Conservation (phyloP, 306 rosid species). For the Hylodesmum podocarpum region DNA sequence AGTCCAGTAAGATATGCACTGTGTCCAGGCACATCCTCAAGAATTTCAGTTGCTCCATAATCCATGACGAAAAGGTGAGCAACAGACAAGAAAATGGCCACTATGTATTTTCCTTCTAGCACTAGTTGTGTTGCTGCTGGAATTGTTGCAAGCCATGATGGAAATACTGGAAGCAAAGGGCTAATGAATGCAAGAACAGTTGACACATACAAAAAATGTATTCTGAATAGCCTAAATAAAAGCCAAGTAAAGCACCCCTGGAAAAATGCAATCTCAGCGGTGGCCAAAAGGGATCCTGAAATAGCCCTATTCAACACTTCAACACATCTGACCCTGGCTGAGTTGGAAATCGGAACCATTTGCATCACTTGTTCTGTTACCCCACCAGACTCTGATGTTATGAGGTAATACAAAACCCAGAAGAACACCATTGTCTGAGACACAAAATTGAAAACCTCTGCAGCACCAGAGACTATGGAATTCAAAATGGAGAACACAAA, state of each 20-base stretch:
- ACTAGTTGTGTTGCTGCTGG: conserved; percentile 71
- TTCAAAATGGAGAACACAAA: conserved; percentile 47
- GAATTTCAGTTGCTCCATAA: conserved; percentile 65
- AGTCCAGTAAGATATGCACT: conserved; percentile 79
- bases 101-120: conserved; percentile 70
- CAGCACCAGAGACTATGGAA: conserved; percentile 77
- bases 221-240: conserved; percentile 57
- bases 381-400: conserved; percentile 82
- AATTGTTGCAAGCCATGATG: conserved; percentile 68
- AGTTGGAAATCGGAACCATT: conserved; percentile 68
- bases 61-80: conserved; percentile 73
- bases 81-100: conserved; percentile 48
- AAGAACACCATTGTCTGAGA: conserved; percentile 77
- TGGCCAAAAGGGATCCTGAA: conserved; percentile 80
- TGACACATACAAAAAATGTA: conserved; percentile 82
- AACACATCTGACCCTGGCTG: conserved; percentile 63
- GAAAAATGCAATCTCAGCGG: conserved; percentile 77
- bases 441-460: conserved; percentile 71
- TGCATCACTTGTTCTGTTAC: conserved; percentile 75
- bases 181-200: conserved; percentile 69
- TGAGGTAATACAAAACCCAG: conserved; percentile 76
- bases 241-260: conserved; percentile 95
- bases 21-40: conserved; percentile 74
- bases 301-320: conserved; percentile 79
- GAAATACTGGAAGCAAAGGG: conserved; percentile 69